Evolutionary conservation across 805 yeast genomes (phyloP).

Genomic region (Yamadazyma paraphyllophila): DNA sequence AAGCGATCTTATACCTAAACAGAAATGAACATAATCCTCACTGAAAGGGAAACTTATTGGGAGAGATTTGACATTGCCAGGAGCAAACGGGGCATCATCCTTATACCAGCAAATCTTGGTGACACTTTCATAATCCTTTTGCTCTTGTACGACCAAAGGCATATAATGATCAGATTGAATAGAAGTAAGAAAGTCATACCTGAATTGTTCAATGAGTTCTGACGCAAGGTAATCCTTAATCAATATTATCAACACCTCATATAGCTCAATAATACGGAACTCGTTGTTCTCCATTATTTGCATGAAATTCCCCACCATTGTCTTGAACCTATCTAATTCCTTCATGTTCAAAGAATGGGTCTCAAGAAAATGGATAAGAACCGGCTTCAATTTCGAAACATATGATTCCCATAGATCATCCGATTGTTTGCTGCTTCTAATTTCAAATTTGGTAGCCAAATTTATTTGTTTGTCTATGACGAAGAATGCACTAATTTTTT

Average conservation of each 20-base stretch:
- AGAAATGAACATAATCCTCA: slow-evolving; percentile 81
- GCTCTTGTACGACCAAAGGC: slow-evolving; percentile 72
- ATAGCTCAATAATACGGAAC: slow-evolving; percentile 57
- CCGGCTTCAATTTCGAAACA: slow-evolving; percentile 56
- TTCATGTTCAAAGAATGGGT: slow-evolving; percentile 39
- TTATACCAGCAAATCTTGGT: slow-evolving; percentile 69
- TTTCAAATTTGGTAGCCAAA: slow-evolving; percentile 57
- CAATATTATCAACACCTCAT: slow-evolving; percentile 56
- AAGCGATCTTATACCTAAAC: slow-evolving; percentile 68
- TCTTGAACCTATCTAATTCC: slow-evolving; percentile 55
- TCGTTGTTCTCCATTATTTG: slow-evolving; percentile 76
- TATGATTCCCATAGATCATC: slow-evolving; percentile 77
- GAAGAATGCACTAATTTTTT: slow-evolving; percentile 71
- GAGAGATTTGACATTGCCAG: slow-evolving; percentile 48
- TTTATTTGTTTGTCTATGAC: slow-evolving; percentile 71
- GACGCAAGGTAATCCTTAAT: slow-evolving; percentile 61
- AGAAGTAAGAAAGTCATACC: slow-evolving; percentile 56
- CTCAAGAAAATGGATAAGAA: slow-evolving; percentile 47
- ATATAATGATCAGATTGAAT: slow-evolving; percentile 82
- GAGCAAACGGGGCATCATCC: slow-evolving; percentile 47
- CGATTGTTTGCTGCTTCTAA: slow-evolving; percentile 60
- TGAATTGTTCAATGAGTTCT: slow-evolving; percentile 53
- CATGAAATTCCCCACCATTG: slow-evolving; percentile 63
- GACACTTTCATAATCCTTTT: slow-evolving; percentile 59
- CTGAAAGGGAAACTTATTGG: slow-evolving; percentile 76